Percentiles rank a stretch among this genome's conserved stretches.
Conservation (phyloP, 164 flowering plant genomes). For the Stephania yunnanensis region DNA sequence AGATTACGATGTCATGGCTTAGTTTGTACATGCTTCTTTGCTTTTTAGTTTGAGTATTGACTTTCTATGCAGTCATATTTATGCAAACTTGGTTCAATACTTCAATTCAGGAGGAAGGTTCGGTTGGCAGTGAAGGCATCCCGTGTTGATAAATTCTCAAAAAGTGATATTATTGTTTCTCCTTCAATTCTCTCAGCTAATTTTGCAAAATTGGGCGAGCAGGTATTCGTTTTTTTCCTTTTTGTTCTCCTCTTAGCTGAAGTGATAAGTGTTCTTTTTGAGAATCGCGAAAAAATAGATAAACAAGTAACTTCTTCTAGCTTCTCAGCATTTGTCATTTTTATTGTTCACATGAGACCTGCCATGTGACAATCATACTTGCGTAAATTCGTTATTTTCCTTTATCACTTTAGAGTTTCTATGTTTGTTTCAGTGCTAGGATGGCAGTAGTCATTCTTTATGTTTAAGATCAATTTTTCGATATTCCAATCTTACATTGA, state of each 20-base stretch:
- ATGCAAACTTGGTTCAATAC: neutral
- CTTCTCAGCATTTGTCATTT: neutral
- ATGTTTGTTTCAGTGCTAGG: too few species aligned
- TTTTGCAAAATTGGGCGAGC: slow-evolving; percentile 92
- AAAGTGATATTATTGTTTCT: slow-evolving; percentile 86
- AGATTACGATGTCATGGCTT: too few species aligned
- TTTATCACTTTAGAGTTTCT: neutral
- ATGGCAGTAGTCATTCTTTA: neutral
- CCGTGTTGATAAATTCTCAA: slow-evolving; percentile 90
- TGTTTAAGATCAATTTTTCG: too few species aligned
- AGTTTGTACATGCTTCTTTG: neutral
- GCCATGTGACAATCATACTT: neutral
- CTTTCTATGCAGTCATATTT: neutral
- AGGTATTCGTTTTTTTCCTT: slow-evolving; percentile 37
- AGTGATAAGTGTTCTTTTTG: neutral
- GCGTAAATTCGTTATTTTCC: neutral
- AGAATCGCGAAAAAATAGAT: neutral
- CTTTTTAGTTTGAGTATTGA: neutral
- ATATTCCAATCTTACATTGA: neutral
- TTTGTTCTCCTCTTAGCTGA: too few species aligned
- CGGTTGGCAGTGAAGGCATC: slow-evolving; percentile 61
- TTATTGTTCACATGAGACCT: neutral
- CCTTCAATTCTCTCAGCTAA: slow-evolving; percentile 98
- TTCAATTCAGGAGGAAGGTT: slow-evolving; percentile 51
- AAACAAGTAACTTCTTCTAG: neutral